phyloP scores from a whole-genome alignment of 106 monocot genomes.

The Agapanthus africanus region DNA sequence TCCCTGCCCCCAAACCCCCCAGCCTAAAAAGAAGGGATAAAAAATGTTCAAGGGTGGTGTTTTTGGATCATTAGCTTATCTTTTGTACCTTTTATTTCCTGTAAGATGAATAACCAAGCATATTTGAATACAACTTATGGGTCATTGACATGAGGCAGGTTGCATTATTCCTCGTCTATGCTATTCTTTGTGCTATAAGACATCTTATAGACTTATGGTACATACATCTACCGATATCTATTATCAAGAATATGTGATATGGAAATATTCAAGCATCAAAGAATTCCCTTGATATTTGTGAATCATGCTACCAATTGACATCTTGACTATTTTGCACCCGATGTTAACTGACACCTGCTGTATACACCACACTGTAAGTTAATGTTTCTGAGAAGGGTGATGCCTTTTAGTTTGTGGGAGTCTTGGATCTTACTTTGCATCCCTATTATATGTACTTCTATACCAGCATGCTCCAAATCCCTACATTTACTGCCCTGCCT shows the following conservation, averaged over 20 bases:
- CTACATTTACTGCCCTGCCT: background rate
- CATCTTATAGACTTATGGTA: background rate
- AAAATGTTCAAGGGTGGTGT: too few species aligned
- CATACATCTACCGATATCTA: background rate
- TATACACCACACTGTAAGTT: background rate
- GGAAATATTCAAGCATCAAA: background rate
- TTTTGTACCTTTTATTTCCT: background rate
- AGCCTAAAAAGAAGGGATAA: too few species aligned
- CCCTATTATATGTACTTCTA: background rate
- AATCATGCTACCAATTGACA: background rate
- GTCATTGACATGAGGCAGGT: background rate
- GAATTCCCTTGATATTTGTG: background rate
- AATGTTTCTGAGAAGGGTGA: background rate
- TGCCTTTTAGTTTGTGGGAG: background rate
- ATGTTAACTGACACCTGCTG: background rate
- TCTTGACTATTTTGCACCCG: background rate
- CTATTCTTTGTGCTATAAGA: background rate
- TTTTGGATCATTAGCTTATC: background rate
- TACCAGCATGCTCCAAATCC: background rate
- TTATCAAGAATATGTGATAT: background rate
- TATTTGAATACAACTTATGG: background rate
- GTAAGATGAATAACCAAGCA: background rate
- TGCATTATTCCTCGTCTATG: too few species aligned
- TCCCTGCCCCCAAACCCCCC: too few species aligned
- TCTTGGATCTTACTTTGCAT: background rate